Evolutionary conservation across 345 rosid genomes (phyloP).

Genomic region (Eucalyptus tenuipes): DNA sequence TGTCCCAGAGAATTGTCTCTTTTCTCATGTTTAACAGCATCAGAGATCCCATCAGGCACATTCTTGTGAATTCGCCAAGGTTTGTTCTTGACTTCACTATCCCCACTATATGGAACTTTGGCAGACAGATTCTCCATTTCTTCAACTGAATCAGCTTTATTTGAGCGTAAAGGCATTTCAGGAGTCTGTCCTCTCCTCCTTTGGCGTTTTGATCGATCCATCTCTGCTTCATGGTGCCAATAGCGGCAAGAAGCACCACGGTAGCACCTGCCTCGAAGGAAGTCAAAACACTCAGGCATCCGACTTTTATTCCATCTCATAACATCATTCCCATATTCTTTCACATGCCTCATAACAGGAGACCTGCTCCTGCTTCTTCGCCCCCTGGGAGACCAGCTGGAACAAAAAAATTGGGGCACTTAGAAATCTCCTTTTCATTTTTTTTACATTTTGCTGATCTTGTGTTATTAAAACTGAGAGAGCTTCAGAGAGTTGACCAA

Average conservation of each 20-base stretch:
- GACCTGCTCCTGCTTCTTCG: constrained; percentile 36
- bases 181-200: constrained; percentile 12
- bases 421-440: background rate
- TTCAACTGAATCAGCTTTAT: background rate
- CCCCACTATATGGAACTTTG: constrained; percentile 1
- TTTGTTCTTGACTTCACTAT: background rate
- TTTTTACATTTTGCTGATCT: background rate
- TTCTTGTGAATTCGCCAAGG: background rate
- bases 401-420: background rate
- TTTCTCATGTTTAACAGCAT: background rate
- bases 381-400: constrained; percentile 35
- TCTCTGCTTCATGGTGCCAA: constrained; percentile 28
- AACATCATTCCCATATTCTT: constrained; percentile 4
- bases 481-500: background rate
- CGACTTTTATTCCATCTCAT: constrained; percentile 15
- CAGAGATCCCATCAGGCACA: background rate
- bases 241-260: constrained; percentile 55
- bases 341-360: constrained; percentile 15
- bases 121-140: constrained; percentile 4
- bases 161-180: constrained; percentile 8
- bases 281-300: constrained; percentile 38
- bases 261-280: constrained; percentile 42
- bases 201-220: constrained; percentile 17
- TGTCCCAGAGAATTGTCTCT: constrained; percentile 2
- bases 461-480: background rate